Evolutionary conservation across 2,329 filamentous ascomycete genomes (phyloP).

Genomic region (Fusarium nisikadoi): DNA sequence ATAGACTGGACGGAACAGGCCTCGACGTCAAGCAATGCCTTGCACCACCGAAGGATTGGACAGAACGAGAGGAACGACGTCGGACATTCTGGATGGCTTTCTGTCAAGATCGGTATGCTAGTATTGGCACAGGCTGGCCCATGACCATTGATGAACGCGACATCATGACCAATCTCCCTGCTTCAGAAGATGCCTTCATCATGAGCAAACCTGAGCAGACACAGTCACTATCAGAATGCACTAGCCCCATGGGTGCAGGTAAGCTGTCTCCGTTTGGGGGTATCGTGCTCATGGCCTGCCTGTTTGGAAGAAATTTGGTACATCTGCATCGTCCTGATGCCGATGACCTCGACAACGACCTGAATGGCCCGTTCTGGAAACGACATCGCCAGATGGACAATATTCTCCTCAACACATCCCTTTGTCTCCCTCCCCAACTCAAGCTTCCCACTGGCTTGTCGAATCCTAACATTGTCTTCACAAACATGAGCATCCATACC

Average conservation of each 20-base stretch:
- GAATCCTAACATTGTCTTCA: conserved; percentile 88
- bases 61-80: conserved; percentile 88
- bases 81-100: conserved; percentile 97
- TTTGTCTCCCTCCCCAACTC: conserved; percentile 82
- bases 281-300: conserved; percentile 84
- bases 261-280: conserved; percentile 82
- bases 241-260: conserved; percentile 76
- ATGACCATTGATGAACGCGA: conserved; percentile 94
- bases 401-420: conserved; percentile 85
- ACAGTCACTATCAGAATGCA: conserved; percentile 74
- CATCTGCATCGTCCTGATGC: conserved; percentile 89
- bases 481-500: conserved; percentile 97
- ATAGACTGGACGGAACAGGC: conserved; percentile 83
- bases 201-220: conserved; percentile 80
- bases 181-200: conserved; percentile 85
- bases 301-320: conserved; percentile 90
- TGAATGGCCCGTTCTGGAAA: conserved; percentile 96
- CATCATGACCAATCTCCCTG: conserved; percentile 85
- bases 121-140: conserved; percentile 96
- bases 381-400: conserved; percentile 90
- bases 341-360: conserved; percentile 84
- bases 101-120: conserved; percentile 89
- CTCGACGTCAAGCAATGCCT: conserved; percentile 94
- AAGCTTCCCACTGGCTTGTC: conserved; percentile 80
- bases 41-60: conserved; percentile 89